phyloP scores from a whole-genome alignment of 164 flowering plant species.

The Warburgia ugandensis region DNA sequence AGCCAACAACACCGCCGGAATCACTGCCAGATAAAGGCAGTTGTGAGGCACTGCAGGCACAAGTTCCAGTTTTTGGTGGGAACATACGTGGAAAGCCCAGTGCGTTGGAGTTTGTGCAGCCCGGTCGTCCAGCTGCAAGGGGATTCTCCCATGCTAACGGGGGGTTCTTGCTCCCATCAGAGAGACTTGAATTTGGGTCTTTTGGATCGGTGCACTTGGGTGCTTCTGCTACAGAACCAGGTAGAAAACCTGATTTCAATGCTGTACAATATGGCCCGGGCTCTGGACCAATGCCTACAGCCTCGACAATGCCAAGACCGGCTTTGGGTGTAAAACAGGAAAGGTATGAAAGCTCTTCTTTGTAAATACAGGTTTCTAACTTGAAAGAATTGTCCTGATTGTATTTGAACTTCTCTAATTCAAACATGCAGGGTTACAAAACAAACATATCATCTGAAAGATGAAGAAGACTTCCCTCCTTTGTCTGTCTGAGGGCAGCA shows the following conservation, averaged over 20 bases:
- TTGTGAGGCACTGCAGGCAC: slow-evolving; percentile 3
- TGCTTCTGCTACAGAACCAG: slow-evolving; percentile 7
- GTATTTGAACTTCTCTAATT: slow-evolving; percentile 10
- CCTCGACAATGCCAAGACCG: slow-evolving; percentile 13
- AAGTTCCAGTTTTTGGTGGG: slow-evolving; percentile 14
- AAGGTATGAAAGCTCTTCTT: slow-evolving; percentile 27
- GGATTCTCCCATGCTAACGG: slow-evolving; percentile 21
- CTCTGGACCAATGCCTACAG: slow-evolving; percentile 3
- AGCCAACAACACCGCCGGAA: slow-evolving; percentile 5
- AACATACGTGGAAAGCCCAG: slow-evolving; percentile 14
- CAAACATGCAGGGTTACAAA: slow-evolving; percentile 32
- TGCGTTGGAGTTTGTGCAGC: slow-evolving; percentile 12
- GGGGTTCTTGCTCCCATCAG: slow-evolving; percentile 19
- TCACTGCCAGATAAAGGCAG: slow-evolving; percentile 34
- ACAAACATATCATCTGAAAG: slow-evolving; percentile 45
- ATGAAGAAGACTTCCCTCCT: slow-evolving; percentile 64
- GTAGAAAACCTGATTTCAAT: slow-evolving; percentile 16
- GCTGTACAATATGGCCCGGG: background rate
- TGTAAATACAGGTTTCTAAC: background rate
- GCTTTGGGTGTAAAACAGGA: slow-evolving; percentile 19
- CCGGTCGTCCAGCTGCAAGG: slow-evolving; percentile 17
- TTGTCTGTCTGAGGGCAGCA: slow-evolving; percentile 17
- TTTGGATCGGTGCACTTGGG: slow-evolving; percentile 17
- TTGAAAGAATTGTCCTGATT: background rate
- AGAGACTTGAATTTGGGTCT: slow-evolving; percentile 35